Evolutionary conservation across 2,329 filamentous ascomycete species (phyloP), one percentile per base, ranked within the genome.

Genomic region (Curvularia hawaiiensis): DNA sequence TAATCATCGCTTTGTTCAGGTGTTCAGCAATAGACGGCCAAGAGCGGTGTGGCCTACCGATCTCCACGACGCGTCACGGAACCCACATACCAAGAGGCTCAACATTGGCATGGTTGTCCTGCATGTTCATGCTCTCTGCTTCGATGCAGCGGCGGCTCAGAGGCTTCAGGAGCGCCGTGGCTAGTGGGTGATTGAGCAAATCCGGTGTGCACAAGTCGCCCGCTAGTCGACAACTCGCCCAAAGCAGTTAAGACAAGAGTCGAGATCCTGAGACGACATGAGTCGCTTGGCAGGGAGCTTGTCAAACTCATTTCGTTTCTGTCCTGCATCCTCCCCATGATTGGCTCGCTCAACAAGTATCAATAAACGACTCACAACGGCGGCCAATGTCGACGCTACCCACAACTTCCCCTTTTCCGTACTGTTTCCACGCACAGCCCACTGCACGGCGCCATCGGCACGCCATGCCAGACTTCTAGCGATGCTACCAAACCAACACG

Each of bases 241-340:
- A 35, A 67, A 56, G 44, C 28, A 60, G 66, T 59, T 66, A 67
- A 59, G 38, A 46, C 28, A 12, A 61, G 52, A 60, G 64, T 56
- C 64, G 61, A 66, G 60, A 50, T 68, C 65, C 68, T 67, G 67
- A 73, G 61, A 60, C 65, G 62, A 65, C 68, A 70, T 66, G 66
- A 65, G 53, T 51, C 61, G 54, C 62, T 69, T 63, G 64, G 61
- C 68, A 68, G 64, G 71, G 64, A 71, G 69, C 68, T 66, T 69
- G 63, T 55, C 50, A 56, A 60, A 43, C 63, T 70, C 73, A 75
- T 75, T 69, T 75, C 67, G 70, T 70, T 70, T 68, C 59, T 58
- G 53, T 51, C 45, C 58, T 58, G 58, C 56, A 58, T 65, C 41
- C 61, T 58, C 38, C 26, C 59, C 58, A 14, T 63, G 65, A 72